phyloP scores from a whole-genome alignment of 1,139 yeast genomes.

The Pichia kudriavzevii region DNA sequence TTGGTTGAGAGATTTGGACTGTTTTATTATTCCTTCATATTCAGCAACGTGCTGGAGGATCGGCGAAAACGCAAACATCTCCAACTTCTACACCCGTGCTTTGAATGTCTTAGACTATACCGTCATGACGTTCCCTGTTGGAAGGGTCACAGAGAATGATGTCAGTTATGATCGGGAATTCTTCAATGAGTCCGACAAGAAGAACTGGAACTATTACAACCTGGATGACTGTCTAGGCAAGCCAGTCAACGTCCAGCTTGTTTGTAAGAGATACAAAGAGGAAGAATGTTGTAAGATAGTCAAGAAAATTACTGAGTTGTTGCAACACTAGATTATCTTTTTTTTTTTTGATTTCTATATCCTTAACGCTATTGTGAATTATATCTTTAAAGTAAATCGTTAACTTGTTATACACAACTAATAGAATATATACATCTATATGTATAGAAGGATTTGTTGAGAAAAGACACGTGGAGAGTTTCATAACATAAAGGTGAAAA shows the following conservation, averaged over 20 bases:
- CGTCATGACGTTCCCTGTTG: slow-evolving; percentile 45
- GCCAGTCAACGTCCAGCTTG: slow-evolving; percentile 40
- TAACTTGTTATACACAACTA: no score
- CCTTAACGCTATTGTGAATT: background rate
- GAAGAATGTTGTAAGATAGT: slow-evolving; percentile 28
- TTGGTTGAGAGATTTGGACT: slow-evolving; percentile 33
- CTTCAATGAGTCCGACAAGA: slow-evolving; percentile 24
- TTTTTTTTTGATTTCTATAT: background rate
- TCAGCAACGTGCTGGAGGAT: slow-evolving; percentile 25
- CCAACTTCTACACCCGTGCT: slow-evolving; percentile 35
- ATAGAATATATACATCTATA: no score
- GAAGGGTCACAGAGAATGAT: slow-evolving; percentile 38
- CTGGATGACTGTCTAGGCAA: slow-evolving; percentile 37
- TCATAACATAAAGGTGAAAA: background rate
- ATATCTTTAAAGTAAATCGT: no score
- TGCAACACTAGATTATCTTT: no score
- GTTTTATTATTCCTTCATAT: slow-evolving; percentile 31
- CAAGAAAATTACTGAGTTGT: slow-evolving; percentile 7
- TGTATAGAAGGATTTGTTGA: no score
- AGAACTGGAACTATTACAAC: slow-evolving; percentile 30
- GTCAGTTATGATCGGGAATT: slow-evolving; percentile 26
- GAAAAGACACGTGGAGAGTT: no score
- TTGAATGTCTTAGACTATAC: slow-evolving; percentile 48
- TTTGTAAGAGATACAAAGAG: slow-evolving; percentile 39
- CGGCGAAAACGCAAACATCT: slow-evolving; percentile 23